Base-by-base conservation (phyloP, 148 eudicot species). In the Vaccinium vitisidaea region DNA sequence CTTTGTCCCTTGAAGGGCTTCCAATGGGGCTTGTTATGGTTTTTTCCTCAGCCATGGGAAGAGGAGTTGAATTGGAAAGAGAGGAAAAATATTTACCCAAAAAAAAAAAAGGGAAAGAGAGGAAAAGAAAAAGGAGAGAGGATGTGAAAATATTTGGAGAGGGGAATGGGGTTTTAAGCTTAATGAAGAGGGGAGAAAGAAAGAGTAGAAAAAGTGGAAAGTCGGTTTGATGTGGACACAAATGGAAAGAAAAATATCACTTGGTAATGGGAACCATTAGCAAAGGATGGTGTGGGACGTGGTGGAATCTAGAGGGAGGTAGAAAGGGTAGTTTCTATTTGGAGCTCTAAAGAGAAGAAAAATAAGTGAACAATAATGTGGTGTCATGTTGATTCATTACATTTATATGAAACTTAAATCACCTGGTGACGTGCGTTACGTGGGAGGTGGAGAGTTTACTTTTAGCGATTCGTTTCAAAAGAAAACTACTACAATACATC, bases 1-100 rank as follows among this genome's bases (percentile, higher is more conserved):
- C 39, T 67, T 67, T 67, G 36, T 67, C 73, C 73, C 30, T 67
- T 69, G 74, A 69, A 69, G 74, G 74, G 18, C 36, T 67, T 67
- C 36, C 73, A 12, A 67, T 25, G 39, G 73, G 73, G 14, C 36
- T 67, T 67, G 39, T 25, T 25, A 12, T 36, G 1, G 30, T 27
- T 67, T 23, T 67, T 67, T 4, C 88, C 77, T 3, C 70, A 7
- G 85, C 82, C 89, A 87, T 87, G 74, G 61, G 16, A 75, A 58
- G 49, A 30, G 32, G 32, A 8, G 39, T 59, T 55, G 63, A 73
- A 58, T 23, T 30, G 54, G 39, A 25, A 21, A 27, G 53, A 32
- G 8, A 13, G 32, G 32, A 30, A 1, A 30, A 30, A 30, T 30
- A 30, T 30, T 30, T 30, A 30, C 32, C 32, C 32, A 30, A 30